Base-by-base conservation (phyloP, 2,329 filamentous ascomycete species). In the Mycogone perniciosa region DNA sequence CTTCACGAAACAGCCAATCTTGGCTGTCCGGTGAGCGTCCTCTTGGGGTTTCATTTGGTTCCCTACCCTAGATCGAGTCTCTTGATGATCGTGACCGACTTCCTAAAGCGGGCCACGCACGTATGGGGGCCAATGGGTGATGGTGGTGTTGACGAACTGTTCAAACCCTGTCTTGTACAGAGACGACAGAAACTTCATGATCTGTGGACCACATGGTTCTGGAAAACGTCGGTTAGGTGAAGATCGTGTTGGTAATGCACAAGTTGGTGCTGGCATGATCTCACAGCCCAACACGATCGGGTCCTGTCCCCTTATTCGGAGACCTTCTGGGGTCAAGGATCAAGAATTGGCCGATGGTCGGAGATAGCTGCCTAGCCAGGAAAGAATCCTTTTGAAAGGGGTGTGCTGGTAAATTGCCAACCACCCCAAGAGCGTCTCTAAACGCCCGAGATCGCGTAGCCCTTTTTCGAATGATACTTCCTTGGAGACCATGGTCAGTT, bases 361-460 rank as follows among this genome's bases (percentile, higher is more conserved):
- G 50, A 26, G 50, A 46, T 44, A 20, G 41, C 35, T 52, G 38
- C 50, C 50, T 34, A 43, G 34, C 42, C 39, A 27, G 50, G 50
- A 48, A 48, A 44, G 34, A 26, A 43, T 34, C 43, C 26, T 35
- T 42, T 38, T 31, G 34, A 35, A 29, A 29, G 39, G 34, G 39
- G 31, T 34, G 39, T 39, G 26, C 49, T 46, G 33, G 35, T 35
- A 40, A 34, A 40, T 50, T 50, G 31, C 30, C 35, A 45, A 42
- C 42, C 48, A 50, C 48, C 44, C 30, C 35, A 31, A 11, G 9
- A 10, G 29, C 44, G n/a, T 34, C 31, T 30, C 31, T 31, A 48
- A 13, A 20, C 20, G 20, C 20, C 20, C 20, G 20, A 20, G 20
- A 20, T 20, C 20, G 20, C 20, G 20, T 20, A 20, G 20, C 20